Evolutionary conservation across 1,139 yeast genomes (phyloP), one percentile per base, ranked within the genome.

Genomic region (Tardiomyces blankii): DNA sequence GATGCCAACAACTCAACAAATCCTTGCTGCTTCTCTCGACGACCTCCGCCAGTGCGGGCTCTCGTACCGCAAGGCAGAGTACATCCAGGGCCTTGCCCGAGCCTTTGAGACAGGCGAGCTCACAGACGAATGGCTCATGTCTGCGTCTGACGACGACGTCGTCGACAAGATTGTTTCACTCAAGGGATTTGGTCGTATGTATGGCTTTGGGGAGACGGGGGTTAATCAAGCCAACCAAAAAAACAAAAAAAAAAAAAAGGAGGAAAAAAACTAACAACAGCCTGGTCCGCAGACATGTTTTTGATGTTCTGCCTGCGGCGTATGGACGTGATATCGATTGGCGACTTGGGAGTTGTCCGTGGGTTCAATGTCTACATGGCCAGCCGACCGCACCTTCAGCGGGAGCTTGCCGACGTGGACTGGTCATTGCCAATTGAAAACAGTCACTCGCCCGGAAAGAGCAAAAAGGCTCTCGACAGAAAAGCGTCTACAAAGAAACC

Each of bases 221-320:
- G n/a, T n/a, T n/a, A n/a, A n/a, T n/a, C n/a, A n/a, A n/a, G n/a
- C n/a, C n/a, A n/a, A n/a, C n/a, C n/a, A n/a, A n/a, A n/a, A n/a
- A n/a, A n/a, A n/a, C n/a, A n/a, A n/a, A n/a, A n/a, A n/a, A n/a
- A n/a, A n/a, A n/a, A n/a, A n/a, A n/a, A n/a, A n/a, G n/a, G n/a
- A n/a, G n/a, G n/a, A n/a, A n/a, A n/a, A n/a, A 21, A 21, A 4
- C 25, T 21, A 21, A 21, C 25, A 21, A 21, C 25, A 21, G 25
- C 78, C 1, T 88, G 97, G 97, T 79, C 89, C 9, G 93, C 94
- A 0, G 84, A 82, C 48, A 88, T 88, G 96, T 88, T 87, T 64
- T 66, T 83, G 16, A 61, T 82, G 18, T 86, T 87, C 58, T 82
- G 84, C 0, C 65, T 88, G 42, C 73, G 73, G 30, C 73, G 84